Conservation (phyloP, 2,329 filamentous ascomycete species). For the Aspergillus sp. region DNA sequence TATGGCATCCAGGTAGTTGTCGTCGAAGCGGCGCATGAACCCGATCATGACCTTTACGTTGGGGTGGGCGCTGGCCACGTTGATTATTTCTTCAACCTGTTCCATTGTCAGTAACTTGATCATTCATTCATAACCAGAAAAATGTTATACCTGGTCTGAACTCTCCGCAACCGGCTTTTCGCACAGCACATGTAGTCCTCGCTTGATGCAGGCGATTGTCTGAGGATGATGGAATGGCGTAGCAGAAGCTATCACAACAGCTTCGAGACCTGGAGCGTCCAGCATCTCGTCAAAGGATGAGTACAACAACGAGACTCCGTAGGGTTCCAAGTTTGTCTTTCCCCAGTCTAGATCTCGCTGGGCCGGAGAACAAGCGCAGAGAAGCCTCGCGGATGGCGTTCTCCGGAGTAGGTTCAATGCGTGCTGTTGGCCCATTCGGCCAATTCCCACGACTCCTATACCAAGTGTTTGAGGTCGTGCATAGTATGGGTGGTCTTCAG, state of each 20-base stretch:
- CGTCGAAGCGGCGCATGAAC: constrained; percentile 67
- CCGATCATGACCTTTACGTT: constrained; percentile 65
- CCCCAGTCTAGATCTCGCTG: constrained; percentile 50
- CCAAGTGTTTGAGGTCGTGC: too few species aligned
- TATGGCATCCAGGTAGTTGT: constrained; percentile 61
- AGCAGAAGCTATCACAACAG: constrained; percentile 54
- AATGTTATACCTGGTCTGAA: too few species aligned
- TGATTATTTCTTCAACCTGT: too few species aligned
- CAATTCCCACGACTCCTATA: constrained; percentile 43
- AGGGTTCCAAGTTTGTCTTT: constrained; percentile 48
- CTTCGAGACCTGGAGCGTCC: constrained; percentile 52
- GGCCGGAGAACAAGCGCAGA: constrained; percentile 49
- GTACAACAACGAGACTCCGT: constrained; percentile 55
- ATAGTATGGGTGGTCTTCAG: too few species aligned
- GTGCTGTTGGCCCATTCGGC: constrained; percentile 50
- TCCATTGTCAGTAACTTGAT: too few species aligned
- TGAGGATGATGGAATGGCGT: constrained; percentile 57
- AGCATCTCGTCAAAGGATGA: constrained; percentile 56
- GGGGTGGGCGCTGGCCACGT: constrained; percentile 35
- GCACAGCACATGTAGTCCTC: constrained; percentile 55
- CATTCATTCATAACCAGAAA: too few species aligned
- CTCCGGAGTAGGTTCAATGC: constrained; percentile 47
- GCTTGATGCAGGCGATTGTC: constrained; percentile 55
- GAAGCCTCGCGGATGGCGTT: constrained; percentile 48
- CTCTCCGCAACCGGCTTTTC: constrained; percentile 48